Evolutionary conservation across 345 rosid species (phyloP), one percentile per base, ranked within the genome.

Genomic region (Hibiscus tridactylites): DNA sequence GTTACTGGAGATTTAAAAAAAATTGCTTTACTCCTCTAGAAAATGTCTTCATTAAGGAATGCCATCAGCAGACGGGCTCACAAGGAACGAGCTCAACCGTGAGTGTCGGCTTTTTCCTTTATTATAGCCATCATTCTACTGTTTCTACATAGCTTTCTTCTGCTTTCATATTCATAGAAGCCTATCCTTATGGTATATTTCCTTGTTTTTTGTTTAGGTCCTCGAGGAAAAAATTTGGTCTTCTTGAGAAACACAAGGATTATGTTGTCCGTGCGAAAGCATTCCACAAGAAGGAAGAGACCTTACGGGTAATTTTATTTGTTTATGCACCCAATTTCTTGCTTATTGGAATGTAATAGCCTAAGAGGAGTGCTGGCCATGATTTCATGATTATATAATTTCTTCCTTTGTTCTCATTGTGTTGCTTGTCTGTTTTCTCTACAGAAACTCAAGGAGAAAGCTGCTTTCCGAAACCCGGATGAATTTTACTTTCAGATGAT

Each of bases 201-300:
- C 47, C 47, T 44, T 44, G 47, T 44, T 44, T 37, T 19, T 46
- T 0, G 54, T 35, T 50, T 76, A 91, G 98, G 61, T 78, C 85
- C 17, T 79, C 88, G 54, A 87, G 95, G 87, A 88, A 84, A 80
- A 90, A 61, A 73, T 88, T 80, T 63, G 98, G 97, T 28, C 76
- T 91, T 49, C 95, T 90, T 15, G 97, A 94, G 80, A 91, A 94
- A 78, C 98, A 94, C 76, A 91, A 91, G 81, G 98, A 94, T 80
- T 94, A 94, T 84, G 83, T 85, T 33, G 76, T 82, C 72, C 90
- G 95, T 52, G 98, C 96, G 0, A 84, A 80, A 70, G 89, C 88
- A 19, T 90, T 50, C 74, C 97, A 91, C 83, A 71, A 82, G 65
- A 89, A 93, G 78, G 87, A 90, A 77, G 91, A 87, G 3, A 67